phyloP scores from a whole-genome alignment of 306 rosid species.

The Coriaria nepalensis region DNA sequence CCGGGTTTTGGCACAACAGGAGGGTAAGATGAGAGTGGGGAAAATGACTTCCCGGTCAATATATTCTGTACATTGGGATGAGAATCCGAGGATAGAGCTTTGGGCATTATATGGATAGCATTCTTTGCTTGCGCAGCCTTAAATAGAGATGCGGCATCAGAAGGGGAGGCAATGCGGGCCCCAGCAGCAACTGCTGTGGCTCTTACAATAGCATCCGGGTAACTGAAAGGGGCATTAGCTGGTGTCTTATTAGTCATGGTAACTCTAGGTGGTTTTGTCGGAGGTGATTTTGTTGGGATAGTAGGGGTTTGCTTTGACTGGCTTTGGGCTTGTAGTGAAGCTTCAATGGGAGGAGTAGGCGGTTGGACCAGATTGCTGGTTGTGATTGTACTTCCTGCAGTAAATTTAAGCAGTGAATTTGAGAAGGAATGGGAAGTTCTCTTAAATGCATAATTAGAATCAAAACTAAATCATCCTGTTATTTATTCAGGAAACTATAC shows the following conservation, averaged over 20 bases:
- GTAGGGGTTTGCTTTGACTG: slow-evolving; percentile 30
- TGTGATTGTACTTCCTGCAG: slow-evolving; percentile 16
- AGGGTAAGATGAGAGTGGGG: slow-evolving; percentile 10
- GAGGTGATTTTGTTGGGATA: slow-evolving; percentile 9
- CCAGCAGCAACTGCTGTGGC: slow-evolving; percentile 54
- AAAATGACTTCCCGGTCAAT: slow-evolving; percentile 10
- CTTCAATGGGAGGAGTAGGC: slow-evolving; percentile 17
- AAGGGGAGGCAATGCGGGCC: slow-evolving; percentile 45
- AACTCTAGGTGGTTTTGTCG: slow-evolving; percentile 20
- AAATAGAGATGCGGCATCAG: slow-evolving; percentile 34
- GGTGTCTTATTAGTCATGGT: slow-evolving; percentile 25
- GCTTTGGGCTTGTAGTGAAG: slow-evolving; percentile 20
- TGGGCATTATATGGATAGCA: slow-evolving; percentile 28
- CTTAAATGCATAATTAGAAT: slow-evolving; percentile 1
- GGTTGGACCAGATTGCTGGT: slow-evolving; percentile 26
- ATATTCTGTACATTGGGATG: slow-evolving; percentile 18
- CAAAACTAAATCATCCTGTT: no score
- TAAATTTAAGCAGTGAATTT: neutral
- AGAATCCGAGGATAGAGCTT: slow-evolving; percentile 31
- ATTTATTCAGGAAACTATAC: no score
- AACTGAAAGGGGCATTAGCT: slow-evolving; percentile 21
- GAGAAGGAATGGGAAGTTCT: slow-evolving; percentile 6
- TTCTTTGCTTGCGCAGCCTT: slow-evolving; percentile 47
- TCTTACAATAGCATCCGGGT: slow-evolving; percentile 27
- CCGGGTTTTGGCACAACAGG: slow-evolving; percentile 12